Base-by-base conservation (phyloP, 768 basidiomycete species). In the Hygrocybe coccinea region DNA sequence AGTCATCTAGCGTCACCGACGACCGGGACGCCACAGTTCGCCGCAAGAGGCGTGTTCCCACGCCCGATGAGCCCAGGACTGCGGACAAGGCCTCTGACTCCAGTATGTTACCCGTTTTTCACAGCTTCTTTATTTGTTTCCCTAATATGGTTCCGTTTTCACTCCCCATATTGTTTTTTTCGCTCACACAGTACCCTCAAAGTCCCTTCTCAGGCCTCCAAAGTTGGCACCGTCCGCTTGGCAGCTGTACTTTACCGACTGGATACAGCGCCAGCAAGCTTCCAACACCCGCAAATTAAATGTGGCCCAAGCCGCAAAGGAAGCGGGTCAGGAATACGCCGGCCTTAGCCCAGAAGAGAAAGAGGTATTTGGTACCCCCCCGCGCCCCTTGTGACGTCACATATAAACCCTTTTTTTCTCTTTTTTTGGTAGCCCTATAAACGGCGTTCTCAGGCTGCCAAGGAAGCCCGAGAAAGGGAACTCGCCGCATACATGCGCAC, bases 241-340 rank as follows among this genome's bases (percentile, higher is more conserved):
- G 94, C 94, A 97, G 70, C 80, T 97, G 43, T 97, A 92, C 72
- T 95, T 97, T 68, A 92, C 92, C 21, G 91, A 95, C 67, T 94
- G 90, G 84, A 93, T 97, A 60, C 88, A 91, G 68, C 81, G 82
- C 64, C 87, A 90, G 68, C 89, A 91, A 71, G 84, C 85, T 56
- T 80, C 82, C 21, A 87, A 84, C 56, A 83, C 80, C 39, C 79
- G 90, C 64, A 95, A 95, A 73, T 80, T 95, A 35, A 95, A 97
- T 69, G 91, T 97, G 55, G 94, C 94, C 14, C 91, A 95, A 68
- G 90, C 91, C 37, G 93, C 94, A 58, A 95, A 95, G 70, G 92
- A 95, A 69, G 93, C 94, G 35, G 93, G 91, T 29, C 83, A 86
- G 67, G 90, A 91, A 67, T 97, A 97, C 67, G 89, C 89, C 41